Conservation (phyloP, 148 eudicot genomes). For the Mesembryanthemum crystallinum region DNA sequence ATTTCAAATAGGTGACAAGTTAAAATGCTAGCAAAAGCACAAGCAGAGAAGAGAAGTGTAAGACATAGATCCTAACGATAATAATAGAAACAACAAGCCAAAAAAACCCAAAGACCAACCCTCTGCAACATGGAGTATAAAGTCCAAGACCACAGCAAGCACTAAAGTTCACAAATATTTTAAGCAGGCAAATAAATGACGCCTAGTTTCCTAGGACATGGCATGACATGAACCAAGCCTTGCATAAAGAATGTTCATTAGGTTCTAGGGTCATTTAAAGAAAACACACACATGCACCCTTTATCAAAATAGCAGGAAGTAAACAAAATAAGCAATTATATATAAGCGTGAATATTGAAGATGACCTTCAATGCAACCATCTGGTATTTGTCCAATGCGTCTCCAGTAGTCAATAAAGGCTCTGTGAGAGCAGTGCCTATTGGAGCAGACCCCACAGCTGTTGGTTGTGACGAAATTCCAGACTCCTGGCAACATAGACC, state of each 20-base stretch:
- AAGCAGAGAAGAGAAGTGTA: background rate
- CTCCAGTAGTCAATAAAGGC: slow-evolving; percentile 74
- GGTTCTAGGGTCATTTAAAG: background rate
- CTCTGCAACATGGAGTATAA: background rate
- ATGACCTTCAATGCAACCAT: slow-evolving; percentile 73
- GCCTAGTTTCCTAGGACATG: background rate
- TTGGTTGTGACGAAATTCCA: slow-evolving; percentile 46
- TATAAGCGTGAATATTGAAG: background rate
- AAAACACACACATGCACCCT: background rate
- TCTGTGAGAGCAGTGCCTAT: slow-evolving; percentile 46
- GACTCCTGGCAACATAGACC: slow-evolving; percentile 45
- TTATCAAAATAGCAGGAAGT: background rate
- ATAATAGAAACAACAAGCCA: background rate
- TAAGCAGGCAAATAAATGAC: background rate
- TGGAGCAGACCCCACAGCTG: slow-evolving; percentile 42
- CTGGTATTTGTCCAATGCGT: slow-evolving; percentile 88
- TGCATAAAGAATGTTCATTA: background rate
- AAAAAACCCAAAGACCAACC: background rate
- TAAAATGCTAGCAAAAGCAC: background rate
- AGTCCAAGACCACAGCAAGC: background rate
- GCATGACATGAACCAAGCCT: background rate
- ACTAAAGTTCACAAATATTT: background rate
- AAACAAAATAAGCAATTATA: background rate
- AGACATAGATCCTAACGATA: background rate
- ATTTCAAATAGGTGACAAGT: background rate